These are phyloP conservation scores for Komagataella kurtzmanii DNA, from an alignment of 805 yeast species.

Conservation along the genomic window DNA sequence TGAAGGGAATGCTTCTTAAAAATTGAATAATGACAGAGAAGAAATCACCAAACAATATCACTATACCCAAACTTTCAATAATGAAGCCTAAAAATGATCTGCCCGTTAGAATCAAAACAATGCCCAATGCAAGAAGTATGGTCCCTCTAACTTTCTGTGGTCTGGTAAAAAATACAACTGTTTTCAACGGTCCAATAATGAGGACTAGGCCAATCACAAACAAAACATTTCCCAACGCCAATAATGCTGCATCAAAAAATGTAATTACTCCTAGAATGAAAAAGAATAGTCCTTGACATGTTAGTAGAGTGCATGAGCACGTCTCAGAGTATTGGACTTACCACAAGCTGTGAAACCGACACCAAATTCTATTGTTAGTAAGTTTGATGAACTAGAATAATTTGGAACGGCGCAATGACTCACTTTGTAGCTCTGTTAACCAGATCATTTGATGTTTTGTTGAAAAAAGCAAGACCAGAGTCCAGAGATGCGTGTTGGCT, in stretches of 20 bases:
- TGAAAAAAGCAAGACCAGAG: not conserved
- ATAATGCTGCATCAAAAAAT: conserved; percentile 76
- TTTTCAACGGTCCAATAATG: conserved; percentile 79
- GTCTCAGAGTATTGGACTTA: conserved; percentile 7
- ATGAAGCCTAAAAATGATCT: conserved; percentile 77
- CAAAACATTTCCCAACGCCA: conserved; percentile 79
- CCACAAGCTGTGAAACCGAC: conserved; percentile 87
- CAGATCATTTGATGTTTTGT: conserved; percentile 34
- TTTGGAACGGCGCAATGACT: conserved; percentile 14
- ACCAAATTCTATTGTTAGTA: conserved; percentile 51
- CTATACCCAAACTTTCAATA: conserved; percentile 78
- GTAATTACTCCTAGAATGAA: conserved; percentile 74
- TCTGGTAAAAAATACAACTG: conserved; percentile 71
- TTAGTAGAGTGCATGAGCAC: not conserved
- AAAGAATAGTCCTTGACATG: conserved; percentile 38
- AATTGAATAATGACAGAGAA: conserved; percentile 82
- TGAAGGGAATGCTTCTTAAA: conserved; percentile 69
- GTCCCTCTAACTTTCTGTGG: conserved; percentile 84
- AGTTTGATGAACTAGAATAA: not conserved
- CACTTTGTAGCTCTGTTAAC: conserved; percentile 69
- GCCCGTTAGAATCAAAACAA: conserved; percentile 58
- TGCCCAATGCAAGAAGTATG: conserved; percentile 64
- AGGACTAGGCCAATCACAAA: conserved; percentile 73
- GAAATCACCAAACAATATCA: conserved; percentile 82
- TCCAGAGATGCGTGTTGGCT: not conserved